These are phyloP conservation scores for Alternaria novae-zelandiae DNA, from an alignment of 2,329 filamentous ascomycete genomes.

Conservation along the genomic window DNA sequence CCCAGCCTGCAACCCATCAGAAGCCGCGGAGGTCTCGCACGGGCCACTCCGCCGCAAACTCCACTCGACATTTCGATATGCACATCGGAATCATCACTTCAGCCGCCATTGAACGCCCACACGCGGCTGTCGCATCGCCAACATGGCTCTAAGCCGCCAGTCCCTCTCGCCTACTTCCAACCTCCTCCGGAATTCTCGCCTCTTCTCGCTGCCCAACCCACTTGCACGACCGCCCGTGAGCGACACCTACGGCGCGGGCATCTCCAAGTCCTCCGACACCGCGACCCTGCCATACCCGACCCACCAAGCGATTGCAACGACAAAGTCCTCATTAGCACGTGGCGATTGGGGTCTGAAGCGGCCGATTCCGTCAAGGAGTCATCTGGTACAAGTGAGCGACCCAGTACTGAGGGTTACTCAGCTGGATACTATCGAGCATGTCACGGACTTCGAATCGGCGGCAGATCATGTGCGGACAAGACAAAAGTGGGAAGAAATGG, in stretches of 20 bases:
- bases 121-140: slow-evolving; percentile 46
- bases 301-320: slow-evolving; percentile 80
- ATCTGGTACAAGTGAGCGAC: slow-evolving; percentile 69
- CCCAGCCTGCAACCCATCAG: slow-evolving; percentile 5
- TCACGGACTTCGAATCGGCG: slow-evolving; percentile 87
- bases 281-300: slow-evolving; percentile 82
- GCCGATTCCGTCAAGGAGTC: slow-evolving; percentile 74
- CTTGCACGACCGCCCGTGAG: slow-evolving; percentile 66
- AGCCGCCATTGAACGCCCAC: slow-evolving; percentile 41
- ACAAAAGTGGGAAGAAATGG: slow-evolving; percentile 85
- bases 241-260: slow-evolving; percentile 55
- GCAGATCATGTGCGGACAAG: slow-evolving; percentile 81
- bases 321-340: slow-evolving; percentile 71
- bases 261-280: slow-evolving; percentile 65
- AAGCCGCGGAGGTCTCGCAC: slow-evolving; percentile 25
- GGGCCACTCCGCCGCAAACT: slow-evolving; percentile 15
- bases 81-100: slow-evolving; percentile 25
- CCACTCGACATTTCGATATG: slow-evolving; percentile 18
- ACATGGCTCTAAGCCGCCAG: slow-evolving; percentile 44
- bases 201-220: slow-evolving; percentile 85
- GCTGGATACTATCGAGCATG: slow-evolving; percentile 83
- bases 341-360: slow-evolving; percentile 96
- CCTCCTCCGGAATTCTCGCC: slow-evolving; percentile 82
- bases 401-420: slow-evolving; percentile 77
- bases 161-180: slow-evolving; percentile 65